Conservation (phyloP, 2,329 filamentous ascomycete species). For the Phyllosticta capitalensis region DNA sequence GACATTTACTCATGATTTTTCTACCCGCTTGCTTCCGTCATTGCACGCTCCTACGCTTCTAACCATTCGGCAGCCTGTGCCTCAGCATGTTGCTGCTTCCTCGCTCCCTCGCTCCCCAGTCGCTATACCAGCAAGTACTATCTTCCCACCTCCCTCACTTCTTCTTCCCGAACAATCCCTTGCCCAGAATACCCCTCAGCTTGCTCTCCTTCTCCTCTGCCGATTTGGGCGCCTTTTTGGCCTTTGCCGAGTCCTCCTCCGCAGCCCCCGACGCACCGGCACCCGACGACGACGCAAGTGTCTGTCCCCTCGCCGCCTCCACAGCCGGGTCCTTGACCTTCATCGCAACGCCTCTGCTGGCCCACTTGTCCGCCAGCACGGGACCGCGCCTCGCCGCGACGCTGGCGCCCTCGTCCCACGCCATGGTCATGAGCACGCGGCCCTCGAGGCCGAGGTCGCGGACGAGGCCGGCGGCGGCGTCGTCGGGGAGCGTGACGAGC, state of each 20-base stretch:
- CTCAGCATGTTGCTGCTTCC: no score
- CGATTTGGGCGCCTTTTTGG: conserved; percentile 20
- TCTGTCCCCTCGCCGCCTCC: conserved; percentile 15
- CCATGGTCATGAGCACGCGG: conserved; percentile 63
- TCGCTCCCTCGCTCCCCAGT: no score
- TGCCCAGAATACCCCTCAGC: conserved; percentile 29
- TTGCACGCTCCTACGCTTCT: no score
- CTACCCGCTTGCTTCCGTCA: no score
- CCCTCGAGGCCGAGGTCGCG: conserved; percentile 60
- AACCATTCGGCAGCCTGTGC: no score
- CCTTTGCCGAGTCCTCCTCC: conserved; percentile 21
- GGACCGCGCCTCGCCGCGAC: conserved; percentile 43
- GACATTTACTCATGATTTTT: no score
- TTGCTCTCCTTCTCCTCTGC: conserved; percentile 31
- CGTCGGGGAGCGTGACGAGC: conserved; percentile 34
- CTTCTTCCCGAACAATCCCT: conserved; percentile 24
- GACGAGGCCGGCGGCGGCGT: conserved; percentile 52
- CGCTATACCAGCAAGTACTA: no score
- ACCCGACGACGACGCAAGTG: not conserved
- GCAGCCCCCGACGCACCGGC: conserved; percentile 1
- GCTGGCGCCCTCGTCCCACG: conserved; percentile 60
- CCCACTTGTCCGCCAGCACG: conserved; percentile 51
- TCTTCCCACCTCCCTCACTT: not conserved
- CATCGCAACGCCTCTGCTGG: conserved; percentile 55
- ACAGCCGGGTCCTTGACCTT: conserved; percentile 48